Percentiles rank a stretch among this genome's conserved stretches.
Conservation (phyloP, 2,329 filamentous ascomycete genomes). For the Pseudogymnoascus destructans region DNA sequence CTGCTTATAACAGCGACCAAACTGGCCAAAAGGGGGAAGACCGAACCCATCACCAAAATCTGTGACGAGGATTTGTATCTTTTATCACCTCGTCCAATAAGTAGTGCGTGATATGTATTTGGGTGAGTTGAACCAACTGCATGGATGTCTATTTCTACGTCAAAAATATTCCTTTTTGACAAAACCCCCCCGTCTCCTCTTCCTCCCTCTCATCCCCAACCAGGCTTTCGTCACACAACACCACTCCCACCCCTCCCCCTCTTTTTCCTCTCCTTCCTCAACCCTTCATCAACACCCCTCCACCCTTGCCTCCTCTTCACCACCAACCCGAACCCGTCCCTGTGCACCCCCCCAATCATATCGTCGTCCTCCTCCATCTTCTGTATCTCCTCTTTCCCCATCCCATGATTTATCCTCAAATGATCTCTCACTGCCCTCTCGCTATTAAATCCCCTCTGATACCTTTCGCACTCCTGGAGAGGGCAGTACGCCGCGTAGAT, state of each 20-base stretch:
- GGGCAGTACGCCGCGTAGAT: not conserved
- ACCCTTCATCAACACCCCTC: constrained; percentile 29
- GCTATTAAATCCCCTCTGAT: constrained; percentile 27
- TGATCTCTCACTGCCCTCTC: constrained; percentile 31
- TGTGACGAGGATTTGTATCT: not conserved
- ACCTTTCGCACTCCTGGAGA: not conserved
- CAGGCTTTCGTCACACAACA: not conserved
- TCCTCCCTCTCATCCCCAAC: not conserved
- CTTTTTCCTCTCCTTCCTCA: constrained; percentile 1
- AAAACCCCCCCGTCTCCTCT: not conserved
- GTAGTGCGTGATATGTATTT: not conserved
- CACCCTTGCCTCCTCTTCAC: constrained; percentile 38
- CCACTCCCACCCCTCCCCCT: not conserved
- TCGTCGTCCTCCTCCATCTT: constrained; percentile 37
- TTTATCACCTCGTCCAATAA: not conserved
- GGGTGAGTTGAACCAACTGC: not conserved
- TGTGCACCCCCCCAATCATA: constrained; percentile 49
- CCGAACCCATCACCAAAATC: not conserved
- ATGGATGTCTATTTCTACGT: not conserved
- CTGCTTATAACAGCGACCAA: not conserved
- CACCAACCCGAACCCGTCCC: constrained; percentile 52
- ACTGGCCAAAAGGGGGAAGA: not conserved
- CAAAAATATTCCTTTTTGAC: not conserved
- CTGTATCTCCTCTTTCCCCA: constrained; percentile 14
- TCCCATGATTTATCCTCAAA: constrained; percentile 31